phyloP scores from a whole-genome alignment of 257 asterid genomes.

The Solanum arcanum region DNA sequence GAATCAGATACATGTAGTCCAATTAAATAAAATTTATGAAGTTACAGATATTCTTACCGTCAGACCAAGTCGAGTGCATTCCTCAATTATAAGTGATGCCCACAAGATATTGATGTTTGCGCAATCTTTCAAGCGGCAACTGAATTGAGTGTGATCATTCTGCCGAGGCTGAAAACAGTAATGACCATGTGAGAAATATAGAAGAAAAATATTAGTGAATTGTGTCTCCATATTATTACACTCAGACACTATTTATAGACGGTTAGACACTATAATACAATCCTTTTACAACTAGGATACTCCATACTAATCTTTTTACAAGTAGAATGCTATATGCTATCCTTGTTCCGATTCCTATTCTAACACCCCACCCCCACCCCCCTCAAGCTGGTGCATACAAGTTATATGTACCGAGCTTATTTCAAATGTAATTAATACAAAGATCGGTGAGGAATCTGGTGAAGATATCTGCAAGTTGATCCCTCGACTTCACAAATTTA shows the following conservation, averaged over 20 bases:
- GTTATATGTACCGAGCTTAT: neutral
- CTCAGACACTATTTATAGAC: neutral
- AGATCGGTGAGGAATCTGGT: neutral
- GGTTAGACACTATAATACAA: neutral
- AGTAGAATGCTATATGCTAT: too few species aligned
- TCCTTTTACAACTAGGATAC: neutral
- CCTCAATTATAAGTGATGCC: constrained; percentile 92
- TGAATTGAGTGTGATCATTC: constrained; percentile 17
- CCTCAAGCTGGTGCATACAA: neutral
- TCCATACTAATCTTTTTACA: neutral
- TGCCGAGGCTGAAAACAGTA: constrained; percentile 30
- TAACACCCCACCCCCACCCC: neutral
- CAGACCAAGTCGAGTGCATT: constrained; percentile 89
- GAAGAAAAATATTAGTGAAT: neutral
- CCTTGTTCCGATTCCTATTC: neutral
- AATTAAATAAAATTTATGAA: neutral
- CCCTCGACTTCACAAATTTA: neutral
- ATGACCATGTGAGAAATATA: neutral
- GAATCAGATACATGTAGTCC: constrained; percentile 18
- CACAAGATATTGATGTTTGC: constrained; percentile 79
- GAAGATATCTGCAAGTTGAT: neutral
- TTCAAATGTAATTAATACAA: neutral
- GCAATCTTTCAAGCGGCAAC: constrained; percentile 26
- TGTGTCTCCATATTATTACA: neutral
- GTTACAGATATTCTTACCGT: constrained; percentile 48